A percentile compares a stretch with the other conserved stretches of the same genome.
These are phyloP conservation scores for Neonectria hederae DNA, from an alignment of 2,329 filamentous ascomycete species.

Conservation along the genomic window DNA sequence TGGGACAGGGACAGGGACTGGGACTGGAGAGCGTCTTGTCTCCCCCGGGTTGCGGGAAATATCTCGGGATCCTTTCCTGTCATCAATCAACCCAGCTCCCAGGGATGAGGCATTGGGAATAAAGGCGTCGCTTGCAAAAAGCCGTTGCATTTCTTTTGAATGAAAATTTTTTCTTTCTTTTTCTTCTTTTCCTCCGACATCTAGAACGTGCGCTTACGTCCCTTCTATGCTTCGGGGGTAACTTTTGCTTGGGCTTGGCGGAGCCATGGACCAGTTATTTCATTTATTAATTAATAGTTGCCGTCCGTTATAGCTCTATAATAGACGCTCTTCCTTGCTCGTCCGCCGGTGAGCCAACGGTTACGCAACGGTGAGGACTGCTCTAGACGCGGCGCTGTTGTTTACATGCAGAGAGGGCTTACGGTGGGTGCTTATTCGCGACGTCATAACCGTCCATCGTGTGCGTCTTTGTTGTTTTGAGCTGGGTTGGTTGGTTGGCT, in stretches of 20 bases:
- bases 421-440: background rate
- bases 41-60: slow-evolving; percentile 6
- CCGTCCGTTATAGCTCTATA: slow-evolving; percentile 5
- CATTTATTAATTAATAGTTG: slow-evolving; percentile 10
- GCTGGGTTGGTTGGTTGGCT: background rate
- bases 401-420: background rate
- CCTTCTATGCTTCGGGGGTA: slow-evolving; percentile 14
- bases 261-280: background rate
- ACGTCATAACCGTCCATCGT: background rate
- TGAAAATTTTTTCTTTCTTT: background rate
- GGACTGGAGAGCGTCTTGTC: background rate
- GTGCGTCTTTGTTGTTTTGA: background rate
- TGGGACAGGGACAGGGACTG: too few relatives aligned
- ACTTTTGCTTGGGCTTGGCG: slow-evolving; percentile 18
- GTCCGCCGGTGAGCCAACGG: background rate
- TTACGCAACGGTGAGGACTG: background rate
- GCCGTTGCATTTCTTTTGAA: background rate
- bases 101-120: slow-evolving; percentile 8
- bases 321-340: background rate
- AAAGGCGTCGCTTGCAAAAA: background rate
- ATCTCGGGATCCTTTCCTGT: background rate
- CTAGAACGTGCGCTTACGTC: slow-evolving; percentile 1
- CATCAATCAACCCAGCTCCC: background rate
- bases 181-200: background rate
- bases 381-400: background rate